Conservation (phyloP, 2,329 filamentous ascomycete genomes). For the Aquanectria penicillioides region DNA sequence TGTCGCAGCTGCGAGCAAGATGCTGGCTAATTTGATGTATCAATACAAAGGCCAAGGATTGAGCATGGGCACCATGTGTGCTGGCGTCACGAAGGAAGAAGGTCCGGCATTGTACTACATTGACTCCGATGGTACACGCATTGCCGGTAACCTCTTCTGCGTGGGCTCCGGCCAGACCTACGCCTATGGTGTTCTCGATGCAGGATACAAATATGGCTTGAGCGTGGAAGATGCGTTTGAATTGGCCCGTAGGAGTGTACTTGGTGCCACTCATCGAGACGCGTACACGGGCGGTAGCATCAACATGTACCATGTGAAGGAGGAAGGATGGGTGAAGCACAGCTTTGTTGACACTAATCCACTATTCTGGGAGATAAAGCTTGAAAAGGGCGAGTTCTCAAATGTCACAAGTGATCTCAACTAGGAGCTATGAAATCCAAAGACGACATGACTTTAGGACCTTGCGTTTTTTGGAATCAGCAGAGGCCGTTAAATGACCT, state of each 20-base stretch:
- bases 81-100: slow-evolving; percentile 93
- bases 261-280: slow-evolving; percentile 95
- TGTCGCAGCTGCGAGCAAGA: slow-evolving; percentile 96
- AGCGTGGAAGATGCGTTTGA: slow-evolving; percentile 88
- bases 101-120: slow-evolving; percentile 99
- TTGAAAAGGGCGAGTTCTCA: slow-evolving; percentile 97
- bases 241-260: slow-evolving; percentile 89
- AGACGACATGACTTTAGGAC: slow-evolving; percentile 2
- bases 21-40: slow-evolving; percentile 98
- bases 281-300: slow-evolving; percentile 99
- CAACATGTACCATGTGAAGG: slow-evolving; percentile 99
- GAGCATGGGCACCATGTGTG: slow-evolving; percentile 99
- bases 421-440: slow-evolving; percentile 42
- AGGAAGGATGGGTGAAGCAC: slow-evolving; percentile 98
- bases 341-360: slow-evolving; percentile 98
- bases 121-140: slow-evolving; percentile 89
- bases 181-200: slow-evolving; percentile 96
- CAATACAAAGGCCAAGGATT: slow-evolving; percentile 98
- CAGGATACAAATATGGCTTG: slow-evolving; percentile 92
- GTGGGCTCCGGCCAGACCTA: slow-evolving; percentile 98
- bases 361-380: slow-evolving; percentile 99
- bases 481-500: no score
- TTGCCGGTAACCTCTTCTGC: slow-evolving; percentile 96
- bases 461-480: no score
- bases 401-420: slow-evolving; percentile 86